These are phyloP conservation scores for Ceratocystis harringtonii DNA, from an alignment of 2,329 filamentous ascomycete species.

Conservation along the genomic window DNA sequence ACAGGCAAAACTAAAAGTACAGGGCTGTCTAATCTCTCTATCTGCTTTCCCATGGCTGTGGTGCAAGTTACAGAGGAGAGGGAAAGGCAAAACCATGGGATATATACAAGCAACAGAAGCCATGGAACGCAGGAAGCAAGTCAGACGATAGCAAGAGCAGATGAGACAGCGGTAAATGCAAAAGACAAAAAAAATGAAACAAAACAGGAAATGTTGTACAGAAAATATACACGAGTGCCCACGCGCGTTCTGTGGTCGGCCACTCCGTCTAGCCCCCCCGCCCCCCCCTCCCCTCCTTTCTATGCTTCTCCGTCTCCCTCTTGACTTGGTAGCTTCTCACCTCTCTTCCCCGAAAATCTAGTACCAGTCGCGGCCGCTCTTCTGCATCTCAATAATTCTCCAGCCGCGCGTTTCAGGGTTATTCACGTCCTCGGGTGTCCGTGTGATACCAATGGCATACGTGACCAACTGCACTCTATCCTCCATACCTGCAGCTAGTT, in stretches of 20 bases:
- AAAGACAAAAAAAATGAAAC: conserved; percentile 2
- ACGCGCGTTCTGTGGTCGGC: not conserved
- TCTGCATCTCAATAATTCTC: conserved; percentile 96
- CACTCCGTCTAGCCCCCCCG: not conserved
- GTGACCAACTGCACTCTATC: conserved; percentile 97
- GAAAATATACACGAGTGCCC: conserved; percentile 7
- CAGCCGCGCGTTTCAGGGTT: conserved; percentile 94
- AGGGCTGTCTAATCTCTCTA: not conserved
- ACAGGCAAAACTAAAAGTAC: not conserved
- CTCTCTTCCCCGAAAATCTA: conserved; percentile 23
- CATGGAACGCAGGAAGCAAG: not conserved
- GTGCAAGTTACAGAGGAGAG: not conserved
- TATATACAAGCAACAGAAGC: not conserved
- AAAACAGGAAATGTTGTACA: conserved; percentile 14
- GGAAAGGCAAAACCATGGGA: not conserved
- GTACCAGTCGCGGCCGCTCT: conserved; percentile 81
- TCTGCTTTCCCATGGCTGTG: not conserved
- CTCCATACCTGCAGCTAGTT: conserved; percentile 93
- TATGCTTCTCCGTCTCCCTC: not conserved
- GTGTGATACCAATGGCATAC: conserved; percentile 91
- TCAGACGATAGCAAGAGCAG: not conserved
- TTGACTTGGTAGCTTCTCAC: not conserved
- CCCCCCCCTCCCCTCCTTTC: not conserved
- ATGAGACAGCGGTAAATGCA: not conserved
- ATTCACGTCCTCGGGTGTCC: conserved; percentile 86